Evolutionary conservation across 345 rosid species (phyloP).

Genomic region (Hibiscus syriacus): DNA sequence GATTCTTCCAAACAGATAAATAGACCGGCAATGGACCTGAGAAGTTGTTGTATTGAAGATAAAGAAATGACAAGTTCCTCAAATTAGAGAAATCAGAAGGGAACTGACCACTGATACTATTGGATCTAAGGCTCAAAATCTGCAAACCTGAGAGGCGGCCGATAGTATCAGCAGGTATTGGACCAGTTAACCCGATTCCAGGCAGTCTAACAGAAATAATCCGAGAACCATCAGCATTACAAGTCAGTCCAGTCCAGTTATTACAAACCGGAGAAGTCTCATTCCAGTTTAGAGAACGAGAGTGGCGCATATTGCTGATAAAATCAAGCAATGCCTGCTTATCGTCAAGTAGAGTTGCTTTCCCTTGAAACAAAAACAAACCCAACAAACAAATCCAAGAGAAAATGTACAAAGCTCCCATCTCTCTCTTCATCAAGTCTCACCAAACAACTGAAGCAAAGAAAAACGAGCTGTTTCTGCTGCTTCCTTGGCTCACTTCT

Average conservation of each 20-base stretch:
- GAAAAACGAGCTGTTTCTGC: background rate
- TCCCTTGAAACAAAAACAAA: conserved; percentile 25
- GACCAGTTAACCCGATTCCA: conserved; percentile 67
- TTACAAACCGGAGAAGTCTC: conserved; percentile 42
- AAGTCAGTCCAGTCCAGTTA: conserved; percentile 72
- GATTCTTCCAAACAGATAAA: conserved; percentile 55
- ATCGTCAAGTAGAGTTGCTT: conserved; percentile 54
- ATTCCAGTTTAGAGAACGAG: conserved; percentile 62
- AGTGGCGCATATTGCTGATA: conserved; percentile 30
- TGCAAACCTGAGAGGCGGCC: conserved; percentile 64
- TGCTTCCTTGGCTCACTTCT: background rate
- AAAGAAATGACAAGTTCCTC: conserved; percentile 61
- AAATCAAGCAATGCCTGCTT: conserved; percentile 72
- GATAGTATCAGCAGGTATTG: conserved; percentile 62
- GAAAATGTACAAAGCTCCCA: background rate
- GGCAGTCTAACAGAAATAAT: conserved; percentile 70
- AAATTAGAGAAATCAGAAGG: conserved; percentile 61
- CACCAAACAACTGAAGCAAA: background rate
- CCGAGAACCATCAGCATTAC: conserved; percentile 44
- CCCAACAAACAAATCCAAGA: conserved; percentile 12
- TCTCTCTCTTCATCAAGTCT: background rate
- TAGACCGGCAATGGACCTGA: conserved; percentile 52
- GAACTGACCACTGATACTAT: conserved; percentile 50
- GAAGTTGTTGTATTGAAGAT: conserved; percentile 65
- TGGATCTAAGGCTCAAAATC: conserved; percentile 77